Conservation (phyloP, 2,329 filamentous ascomycete species). For the Monosporascus sp. region DNA sequence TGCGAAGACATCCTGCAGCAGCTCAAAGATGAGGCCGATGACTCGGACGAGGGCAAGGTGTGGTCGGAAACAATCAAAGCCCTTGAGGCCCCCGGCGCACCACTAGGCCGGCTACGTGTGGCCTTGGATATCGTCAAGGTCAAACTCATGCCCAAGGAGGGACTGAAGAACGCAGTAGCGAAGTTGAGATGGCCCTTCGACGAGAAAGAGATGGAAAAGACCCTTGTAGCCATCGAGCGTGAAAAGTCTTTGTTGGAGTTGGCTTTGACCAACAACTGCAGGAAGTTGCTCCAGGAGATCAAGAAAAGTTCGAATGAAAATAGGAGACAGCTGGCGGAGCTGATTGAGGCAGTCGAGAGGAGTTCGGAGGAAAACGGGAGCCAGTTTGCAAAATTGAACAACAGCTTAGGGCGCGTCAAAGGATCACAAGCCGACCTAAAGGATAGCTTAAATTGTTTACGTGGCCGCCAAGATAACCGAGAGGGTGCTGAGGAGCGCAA, state of each 20-base stretch:
- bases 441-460: too few relatives aligned
- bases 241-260: constrained; percentile 7
- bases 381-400: too few relatives aligned
- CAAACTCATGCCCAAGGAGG: constrained; percentile 9
- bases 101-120: constrained; percentile 8
- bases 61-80: constrained; percentile 16
- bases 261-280: not conserved
- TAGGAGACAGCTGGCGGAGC: not conserved
- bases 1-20: constrained; percentile 15
- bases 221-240: constrained; percentile 5
- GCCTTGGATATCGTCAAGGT: constrained; percentile 6
- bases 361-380: too few relatives aligned
- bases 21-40: constrained; percentile 13
- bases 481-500: too few relatives aligned
- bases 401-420: too few relatives aligned
- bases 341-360: not conserved
- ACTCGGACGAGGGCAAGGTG: constrained; percentile 9
- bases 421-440: too few relatives aligned
- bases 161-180: constrained; percentile 2
- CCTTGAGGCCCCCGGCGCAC: constrained; percentile 13
- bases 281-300: not conserved
- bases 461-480: too few relatives aligned
- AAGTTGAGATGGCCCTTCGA: constrained; percentile 15
- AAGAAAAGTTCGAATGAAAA: not conserved
- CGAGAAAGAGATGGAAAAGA: constrained; percentile 16